Conservation (phyloP, 352 stramenopile species). For the Globisporangium nodosum region DNA sequence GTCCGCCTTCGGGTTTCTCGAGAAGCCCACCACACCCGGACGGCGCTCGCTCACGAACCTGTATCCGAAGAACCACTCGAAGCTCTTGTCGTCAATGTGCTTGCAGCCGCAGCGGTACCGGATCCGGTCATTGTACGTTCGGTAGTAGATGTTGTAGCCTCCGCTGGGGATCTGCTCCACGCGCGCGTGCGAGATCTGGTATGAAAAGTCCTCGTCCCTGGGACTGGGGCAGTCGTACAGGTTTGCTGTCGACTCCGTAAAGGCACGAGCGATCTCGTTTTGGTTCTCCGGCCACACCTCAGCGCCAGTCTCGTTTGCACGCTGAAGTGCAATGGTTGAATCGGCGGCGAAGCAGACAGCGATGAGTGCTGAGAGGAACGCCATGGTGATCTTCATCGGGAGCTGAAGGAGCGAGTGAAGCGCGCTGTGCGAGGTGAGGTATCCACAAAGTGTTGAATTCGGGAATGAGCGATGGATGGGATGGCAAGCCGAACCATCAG, state of each 20-base stretch:
- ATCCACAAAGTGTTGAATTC: neutral
- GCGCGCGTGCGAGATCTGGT: neutral
- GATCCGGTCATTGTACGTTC: neutral
- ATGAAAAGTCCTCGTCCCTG: neutral
- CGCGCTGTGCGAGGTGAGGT: no score
- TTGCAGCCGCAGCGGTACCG: neutral
- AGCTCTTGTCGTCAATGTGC: neutral
- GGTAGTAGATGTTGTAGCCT: neutral
- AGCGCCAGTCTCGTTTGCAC: neutral
- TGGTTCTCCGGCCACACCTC: no score
- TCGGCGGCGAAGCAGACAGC: neutral
- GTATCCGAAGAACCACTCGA: neutral
- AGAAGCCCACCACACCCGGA: neutral
- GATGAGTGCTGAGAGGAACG: neutral
- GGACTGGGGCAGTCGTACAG: neutral
- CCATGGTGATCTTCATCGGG: neutral
- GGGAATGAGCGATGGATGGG: neutral
- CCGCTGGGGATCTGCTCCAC: neutral
- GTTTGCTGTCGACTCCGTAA: neutral
- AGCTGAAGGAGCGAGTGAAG: neutral
- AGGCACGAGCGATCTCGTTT: neutral
- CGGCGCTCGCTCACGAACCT: neutral
- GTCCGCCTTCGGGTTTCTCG: neutral
- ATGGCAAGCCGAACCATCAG: neutral
- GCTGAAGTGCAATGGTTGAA: no score